Evolutionary conservation across 2,329 filamentous ascomycete species (phyloP).

Genomic region (Colletotrichum chrysophilum): DNA sequence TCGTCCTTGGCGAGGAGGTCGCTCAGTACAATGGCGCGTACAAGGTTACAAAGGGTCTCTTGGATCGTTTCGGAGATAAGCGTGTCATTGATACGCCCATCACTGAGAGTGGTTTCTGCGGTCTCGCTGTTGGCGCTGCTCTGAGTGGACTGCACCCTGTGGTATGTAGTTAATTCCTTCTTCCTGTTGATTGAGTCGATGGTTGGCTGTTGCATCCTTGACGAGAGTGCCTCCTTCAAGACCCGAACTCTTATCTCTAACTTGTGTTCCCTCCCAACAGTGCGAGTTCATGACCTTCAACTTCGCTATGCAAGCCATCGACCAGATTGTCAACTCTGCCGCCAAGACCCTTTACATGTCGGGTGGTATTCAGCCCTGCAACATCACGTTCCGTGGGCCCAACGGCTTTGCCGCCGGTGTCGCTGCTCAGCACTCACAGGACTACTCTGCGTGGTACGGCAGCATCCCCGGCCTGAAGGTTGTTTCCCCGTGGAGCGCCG

Average conservation of each 20-base stretch:
- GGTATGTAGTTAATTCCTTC: constrained; percentile 60
- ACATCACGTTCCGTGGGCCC: constrained; percentile 98
- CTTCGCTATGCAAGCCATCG: constrained; percentile 99
- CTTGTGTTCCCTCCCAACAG: constrained; percentile 45
- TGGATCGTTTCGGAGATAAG: constrained; percentile 97
- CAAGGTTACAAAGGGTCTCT: constrained; percentile 97
- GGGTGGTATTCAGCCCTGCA: constrained; percentile 98
- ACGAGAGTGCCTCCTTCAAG: neutral
- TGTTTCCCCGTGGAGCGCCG: constrained; percentile 92
- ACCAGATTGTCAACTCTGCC: constrained; percentile 98
- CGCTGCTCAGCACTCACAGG: constrained; percentile 96
- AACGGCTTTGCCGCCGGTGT: constrained; percentile 98
- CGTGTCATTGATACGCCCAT: constrained; percentile 98
- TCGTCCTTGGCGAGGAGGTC: constrained; percentile 96
- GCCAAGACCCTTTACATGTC: constrained; percentile 99
- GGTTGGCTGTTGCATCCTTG: neutral
- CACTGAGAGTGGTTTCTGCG: constrained; percentile 94
- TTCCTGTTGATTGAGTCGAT: neutral
- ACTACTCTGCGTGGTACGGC: constrained; percentile 98
- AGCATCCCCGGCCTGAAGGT: constrained; percentile 98
- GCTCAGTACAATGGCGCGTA: constrained; percentile 99
- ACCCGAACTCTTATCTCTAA: neutral
- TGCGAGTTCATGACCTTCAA: constrained; percentile 99
- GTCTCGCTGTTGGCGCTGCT: constrained; percentile 92
- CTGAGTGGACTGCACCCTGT: constrained; percentile 93